Conservation (phyloP, 495 filamentous ascomycete species). For the Copromyces sp. region DNA sequence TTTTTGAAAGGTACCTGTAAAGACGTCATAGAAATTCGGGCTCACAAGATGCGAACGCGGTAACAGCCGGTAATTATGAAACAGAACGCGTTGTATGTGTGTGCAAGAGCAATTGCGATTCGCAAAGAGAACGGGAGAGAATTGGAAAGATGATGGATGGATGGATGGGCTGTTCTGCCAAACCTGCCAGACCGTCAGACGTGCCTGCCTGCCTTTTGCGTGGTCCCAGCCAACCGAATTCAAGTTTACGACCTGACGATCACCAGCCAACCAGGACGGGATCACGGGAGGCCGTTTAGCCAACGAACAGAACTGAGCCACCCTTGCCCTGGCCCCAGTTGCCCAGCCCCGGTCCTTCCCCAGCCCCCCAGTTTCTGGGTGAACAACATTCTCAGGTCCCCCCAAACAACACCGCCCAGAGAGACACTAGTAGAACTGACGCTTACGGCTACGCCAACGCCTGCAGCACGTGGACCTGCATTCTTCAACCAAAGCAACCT, state of each 20-base stretch:
- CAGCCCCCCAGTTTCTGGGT: not conserved
- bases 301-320: not conserved
- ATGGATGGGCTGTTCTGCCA: not conserved
- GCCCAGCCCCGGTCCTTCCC: not conserved
- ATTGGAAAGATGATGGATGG: not conserved
- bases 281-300: not conserved
- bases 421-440: not conserved
- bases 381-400: not conserved
- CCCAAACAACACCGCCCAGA: not conserved
- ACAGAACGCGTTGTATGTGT: not conserved
- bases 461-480: not conserved
- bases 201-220: not conserved
- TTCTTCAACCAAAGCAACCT: not conserved
- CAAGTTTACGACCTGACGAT: not conserved
- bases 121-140: not conserved
- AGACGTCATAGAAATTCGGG: not conserved
- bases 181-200: not conserved
- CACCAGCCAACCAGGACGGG: not conserved
- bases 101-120: not conserved
- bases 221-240: not conserved
- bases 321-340: not conserved
- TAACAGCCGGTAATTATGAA: not conserved
- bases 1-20: not conserved
- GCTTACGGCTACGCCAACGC: not conserved
- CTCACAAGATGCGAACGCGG: not conserved